Base-by-base conservation (phyloP, 768 basidiomycete genomes). In the Podaxis mareebaensis region DNA sequence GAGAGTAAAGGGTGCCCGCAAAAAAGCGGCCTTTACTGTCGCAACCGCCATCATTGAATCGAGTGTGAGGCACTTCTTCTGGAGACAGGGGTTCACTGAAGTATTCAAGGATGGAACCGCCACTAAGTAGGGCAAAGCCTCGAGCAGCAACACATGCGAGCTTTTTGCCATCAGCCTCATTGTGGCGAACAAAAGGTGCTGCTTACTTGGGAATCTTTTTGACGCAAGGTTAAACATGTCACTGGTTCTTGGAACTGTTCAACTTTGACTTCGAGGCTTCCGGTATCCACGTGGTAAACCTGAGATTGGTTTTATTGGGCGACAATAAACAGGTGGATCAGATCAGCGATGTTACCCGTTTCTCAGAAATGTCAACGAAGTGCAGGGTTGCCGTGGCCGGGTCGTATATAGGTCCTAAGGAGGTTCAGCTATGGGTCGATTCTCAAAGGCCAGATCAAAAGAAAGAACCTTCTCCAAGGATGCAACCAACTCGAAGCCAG, bases 41-140 rank as follows among this genome's bases (percentile, higher is more conserved):
- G 69, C 89, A 90, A 2, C 79, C 87, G 39, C 88, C 89, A 67
- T 90, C 89, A 73, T 91, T 89, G 75, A 90, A 88, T 48, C 89
- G 81, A 30, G 81, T 83, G 65, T 82, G 75, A 2, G 76, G 72
- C 11, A 68, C 67, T 40, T 83, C 75, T 24, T 76, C 70, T 10
- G 71, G 66, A n/a, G 79, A 74, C 6, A 90, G 68, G 12, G 89
- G 87, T 72, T 79, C 72, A 61, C 74, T 76, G 64, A 91, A 71
- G 72, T 88, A 85, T 39, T 72, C 74, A 26, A 86, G 68, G 20
- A 67, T 75, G 13, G 81, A 78, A 60, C 77, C 71, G 30, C 71
- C 72, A 55, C 81, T 78, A 30, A 88, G 74, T 30, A 85, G 52
- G 10, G 81, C 86, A 68, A 85, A 87, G 11, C 87, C 87, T 64